phyloP scores from a whole-genome alignment of 805 yeast species.

The Yamadazyma olivae region DNA sequence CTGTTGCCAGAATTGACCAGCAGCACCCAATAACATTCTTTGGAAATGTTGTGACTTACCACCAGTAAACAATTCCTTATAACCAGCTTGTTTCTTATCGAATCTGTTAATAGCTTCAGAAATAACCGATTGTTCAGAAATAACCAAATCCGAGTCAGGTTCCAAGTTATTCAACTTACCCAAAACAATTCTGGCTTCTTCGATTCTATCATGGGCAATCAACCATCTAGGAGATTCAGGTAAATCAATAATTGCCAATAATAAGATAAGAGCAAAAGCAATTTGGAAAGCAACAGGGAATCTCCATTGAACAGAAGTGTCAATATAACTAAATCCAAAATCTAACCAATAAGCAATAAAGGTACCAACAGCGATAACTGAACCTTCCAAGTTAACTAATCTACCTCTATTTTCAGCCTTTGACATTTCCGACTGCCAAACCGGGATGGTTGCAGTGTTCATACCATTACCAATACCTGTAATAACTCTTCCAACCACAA shows the following conservation, averaged over 20 bases:
- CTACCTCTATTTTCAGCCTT: conserved; percentile 38
- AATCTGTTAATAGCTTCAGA: conserved; percentile 49
- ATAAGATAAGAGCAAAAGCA: conserved; percentile 47
- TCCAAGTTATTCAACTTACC: conserved; percentile 35
- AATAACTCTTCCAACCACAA: conserved; percentile 56
- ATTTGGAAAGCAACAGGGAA: conserved; percentile 58
- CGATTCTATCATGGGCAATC: conserved; percentile 40
- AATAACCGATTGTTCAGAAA: conserved; percentile 43
- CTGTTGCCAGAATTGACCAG: conserved; percentile 80
- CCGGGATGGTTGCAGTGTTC: conserved; percentile 43
- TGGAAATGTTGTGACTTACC: conserved; percentile 60
- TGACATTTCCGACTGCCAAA: conserved; percentile 46
- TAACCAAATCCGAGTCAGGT: conserved; percentile 35
- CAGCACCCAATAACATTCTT: conserved; percentile 59
- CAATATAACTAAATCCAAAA: conserved; percentile 62
- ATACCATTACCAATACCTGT: conserved; percentile 43
- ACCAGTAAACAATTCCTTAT: conserved; percentile 39
- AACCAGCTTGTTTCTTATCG: conserved; percentile 40
- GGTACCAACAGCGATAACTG: conserved; percentile 65
- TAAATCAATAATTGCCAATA: conserved; percentile 40
- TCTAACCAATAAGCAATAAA: conserved; percentile 66
- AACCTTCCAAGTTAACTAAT: conserved; percentile 40
- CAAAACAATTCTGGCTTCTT: conserved; percentile 36
- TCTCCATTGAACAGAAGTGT: conserved; percentile 40
- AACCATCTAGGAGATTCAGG: conserved; percentile 78